These are phyloP conservation scores for Claviceps spartinae DNA, from an alignment of 2,329 filamentous ascomycete genomes.

Conservation along the genomic window DNA sequence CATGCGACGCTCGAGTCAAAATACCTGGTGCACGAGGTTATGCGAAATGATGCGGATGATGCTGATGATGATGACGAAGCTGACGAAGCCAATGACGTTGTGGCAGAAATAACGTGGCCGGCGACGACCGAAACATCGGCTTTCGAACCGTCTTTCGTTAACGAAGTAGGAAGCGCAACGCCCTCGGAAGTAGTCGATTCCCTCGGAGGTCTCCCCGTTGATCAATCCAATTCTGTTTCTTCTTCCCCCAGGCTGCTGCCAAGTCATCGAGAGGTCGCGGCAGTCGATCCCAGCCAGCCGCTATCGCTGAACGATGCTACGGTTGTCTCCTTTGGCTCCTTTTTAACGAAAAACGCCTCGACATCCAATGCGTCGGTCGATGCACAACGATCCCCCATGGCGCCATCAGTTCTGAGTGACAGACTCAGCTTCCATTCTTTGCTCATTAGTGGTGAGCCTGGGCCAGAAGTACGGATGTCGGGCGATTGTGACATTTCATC, in stretches of 20 bases:
- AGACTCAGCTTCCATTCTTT: constrained; percentile 58
- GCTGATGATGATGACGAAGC: constrained; percentile 19
- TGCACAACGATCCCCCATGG: constrained; percentile 58
- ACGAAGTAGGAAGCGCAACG: constrained; percentile 5
- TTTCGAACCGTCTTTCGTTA: not conserved
- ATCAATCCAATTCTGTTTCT: constrained; percentile 27
- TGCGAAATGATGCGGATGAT: constrained; percentile 23
- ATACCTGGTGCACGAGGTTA: not conserved
- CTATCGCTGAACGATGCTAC: constrained; percentile 28
- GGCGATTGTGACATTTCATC: constrained; percentile 59
- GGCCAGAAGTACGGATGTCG: constrained; percentile 58
- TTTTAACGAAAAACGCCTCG: constrained; percentile 49
- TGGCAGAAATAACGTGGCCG: constrained; percentile 23
- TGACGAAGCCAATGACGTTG: constrained; percentile 28
- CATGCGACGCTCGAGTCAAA: not conserved
- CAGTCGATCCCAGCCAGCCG: constrained; percentile 36
- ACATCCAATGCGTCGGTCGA: constrained; percentile 57
- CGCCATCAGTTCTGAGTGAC: constrained; percentile 60
- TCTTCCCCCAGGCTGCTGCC: constrained; percentile 31
- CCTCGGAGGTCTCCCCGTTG: constrained; percentile 17
- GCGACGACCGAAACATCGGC: constrained; percentile 9
- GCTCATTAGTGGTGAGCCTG: constrained; percentile 59
- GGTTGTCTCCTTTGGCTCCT: constrained; percentile 45
- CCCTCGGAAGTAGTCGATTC: constrained; percentile 11
- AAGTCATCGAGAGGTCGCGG: constrained; percentile 31